Base-by-base conservation (phyloP, 768 basidiomycete species). In the Leccinum boreale region DNA sequence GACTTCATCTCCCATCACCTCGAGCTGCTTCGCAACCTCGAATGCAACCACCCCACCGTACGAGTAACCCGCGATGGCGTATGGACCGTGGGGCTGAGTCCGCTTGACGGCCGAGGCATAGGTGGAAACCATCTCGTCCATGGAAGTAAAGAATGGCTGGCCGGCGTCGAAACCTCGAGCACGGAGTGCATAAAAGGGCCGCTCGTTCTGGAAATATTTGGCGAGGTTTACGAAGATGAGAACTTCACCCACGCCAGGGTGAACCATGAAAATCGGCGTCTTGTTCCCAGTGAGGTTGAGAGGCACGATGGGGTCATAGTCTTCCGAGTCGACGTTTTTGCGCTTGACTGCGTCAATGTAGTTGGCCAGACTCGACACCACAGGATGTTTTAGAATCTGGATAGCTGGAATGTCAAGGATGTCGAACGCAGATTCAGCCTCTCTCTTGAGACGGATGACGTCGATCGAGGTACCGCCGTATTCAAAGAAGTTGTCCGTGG, bases 231-330 rank as follows among this genome's bases (percentile, higher is more conserved):
- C 28, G 15, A 50, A 50, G n/a, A 50, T 50, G 28, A 50, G 49
- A n/a, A 50, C 49, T 50, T 50, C 49, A 31, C 49, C 49, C n/a
- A 50, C 49, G 15, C 49, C 49, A n/a, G 49, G 49, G 29, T 50
- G 49, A 50, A 50, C 49, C 49, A 50, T 50, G 49, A 50, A 50
- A 17, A 50, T 28, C 4, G 49, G 49, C 9, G 49, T 50, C 49
- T 50, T 50, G 49, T 12, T 31, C 3, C 49, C 49, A 19, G 49
- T 50, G 9, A 29, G 28, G n/a, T 50, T 50, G 29, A 50, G 49
- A 12, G 29, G 49, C 8, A 50, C 49, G 19, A 50, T 31, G 11
- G 49, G 49, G 19, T 50, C 49, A 21, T 50, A 50, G n/a, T 29
- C 49, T 29, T 21, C 49, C n/a, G 49, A 29, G 19, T 29, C n/a